These are phyloP conservation scores for Candida nemodendra DNA, from an alignment of 805 yeast species.

Conservation along the genomic window DNA sequence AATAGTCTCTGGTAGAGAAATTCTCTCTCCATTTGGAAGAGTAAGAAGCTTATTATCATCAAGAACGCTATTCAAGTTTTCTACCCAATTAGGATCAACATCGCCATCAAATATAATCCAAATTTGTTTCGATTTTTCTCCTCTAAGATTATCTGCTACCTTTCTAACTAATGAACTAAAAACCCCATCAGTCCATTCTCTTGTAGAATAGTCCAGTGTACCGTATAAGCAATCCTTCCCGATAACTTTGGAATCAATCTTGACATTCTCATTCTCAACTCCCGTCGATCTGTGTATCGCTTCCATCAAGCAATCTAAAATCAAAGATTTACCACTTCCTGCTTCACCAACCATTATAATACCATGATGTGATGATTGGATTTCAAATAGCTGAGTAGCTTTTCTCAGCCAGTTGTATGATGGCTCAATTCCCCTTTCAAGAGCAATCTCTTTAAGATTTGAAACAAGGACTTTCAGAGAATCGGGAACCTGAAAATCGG, in stretches of 20 bases:
- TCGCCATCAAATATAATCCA: constrained; percentile 94
- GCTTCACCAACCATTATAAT: constrained; percentile 76
- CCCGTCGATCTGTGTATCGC: constrained; percentile 37
- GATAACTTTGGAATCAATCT: constrained; percentile 75
- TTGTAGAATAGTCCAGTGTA: constrained; percentile 63
- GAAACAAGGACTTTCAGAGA: constrained; percentile 26
- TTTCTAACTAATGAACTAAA: constrained; percentile 66
- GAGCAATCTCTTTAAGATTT: constrained; percentile 30
- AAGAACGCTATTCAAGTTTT: constrained; percentile 81
- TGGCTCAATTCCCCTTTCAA: constrained; percentile 30
- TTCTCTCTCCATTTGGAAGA: constrained; percentile 85
- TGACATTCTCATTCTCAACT: constrained; percentile 38
- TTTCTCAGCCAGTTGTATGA: constrained; percentile 51
- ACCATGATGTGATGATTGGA: constrained; percentile 69
- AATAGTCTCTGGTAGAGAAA: constrained; percentile 62
- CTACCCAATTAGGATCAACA: constrained; percentile 92
- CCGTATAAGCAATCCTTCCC: constrained; percentile 71
- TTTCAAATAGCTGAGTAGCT: constrained; percentile 57
- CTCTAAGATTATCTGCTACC: constrained; percentile 53
- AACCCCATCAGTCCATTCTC: constrained; percentile 93
- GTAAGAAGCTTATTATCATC: constrained; percentile 85
- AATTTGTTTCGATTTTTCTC: constrained; percentile 51
- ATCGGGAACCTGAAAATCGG: not conserved
- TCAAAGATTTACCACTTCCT: constrained; percentile 69
- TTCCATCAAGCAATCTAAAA: constrained; percentile 48